Conservation (phyloP, 495 filamentous ascomycete species). For the Filosporella fistucella region DNA sequence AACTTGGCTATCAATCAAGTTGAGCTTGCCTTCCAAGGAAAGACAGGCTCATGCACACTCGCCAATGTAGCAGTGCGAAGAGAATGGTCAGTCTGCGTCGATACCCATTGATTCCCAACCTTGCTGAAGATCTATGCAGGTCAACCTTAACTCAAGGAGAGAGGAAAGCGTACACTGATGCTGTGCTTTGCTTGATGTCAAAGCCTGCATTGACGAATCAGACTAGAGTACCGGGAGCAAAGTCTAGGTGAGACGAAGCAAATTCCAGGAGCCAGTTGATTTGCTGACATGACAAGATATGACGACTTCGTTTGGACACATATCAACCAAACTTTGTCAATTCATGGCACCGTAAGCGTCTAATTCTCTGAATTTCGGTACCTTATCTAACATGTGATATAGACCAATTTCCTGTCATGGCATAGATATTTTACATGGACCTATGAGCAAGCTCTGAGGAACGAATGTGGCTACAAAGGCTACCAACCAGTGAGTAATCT, state of each 20-base stretch:
- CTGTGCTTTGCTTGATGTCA: slow-evolving; percentile 60
- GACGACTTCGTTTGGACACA: slow-evolving; percentile 68
- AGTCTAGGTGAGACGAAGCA: slow-evolving; percentile 19
- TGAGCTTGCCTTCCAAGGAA: slow-evolving; percentile 3
- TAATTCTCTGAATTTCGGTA: slow-evolving; percentile 18
- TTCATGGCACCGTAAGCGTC: slow-evolving; percentile 50
- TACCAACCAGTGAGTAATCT: slow-evolving; percentile 25
- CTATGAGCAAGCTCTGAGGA: slow-evolving; percentile 63
- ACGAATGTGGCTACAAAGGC: slow-evolving; percentile 69
- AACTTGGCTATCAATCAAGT: slow-evolving; percentile 17
- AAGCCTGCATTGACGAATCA: slow-evolving; percentile 41
- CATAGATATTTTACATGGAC: slow-evolving; percentile 63
- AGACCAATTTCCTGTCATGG: slow-evolving; percentile 63
- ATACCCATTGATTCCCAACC: background rate
- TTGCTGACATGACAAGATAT: too few species aligned
- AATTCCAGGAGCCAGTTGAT: too few species aligned
- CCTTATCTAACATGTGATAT: slow-evolving; percentile 29
- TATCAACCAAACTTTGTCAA: slow-evolving; percentile 56
- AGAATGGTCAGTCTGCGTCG: slow-evolving; percentile 35
- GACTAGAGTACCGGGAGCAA: slow-evolving; percentile 32
- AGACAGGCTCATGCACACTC: slow-evolving; percentile 34
- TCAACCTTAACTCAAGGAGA: slow-evolving; percentile 33
- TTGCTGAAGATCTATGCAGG: slow-evolving; percentile 24
- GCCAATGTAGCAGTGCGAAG: slow-evolving; percentile 36
- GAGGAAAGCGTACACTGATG: slow-evolving; percentile 51